A percentile compares a stretch with the other conserved stretches of the same genome.
Evolutionary conservation across 495 filamentous ascomycete genomes (phyloP).

Genomic region (Talaromyces thailandensis): DNA sequence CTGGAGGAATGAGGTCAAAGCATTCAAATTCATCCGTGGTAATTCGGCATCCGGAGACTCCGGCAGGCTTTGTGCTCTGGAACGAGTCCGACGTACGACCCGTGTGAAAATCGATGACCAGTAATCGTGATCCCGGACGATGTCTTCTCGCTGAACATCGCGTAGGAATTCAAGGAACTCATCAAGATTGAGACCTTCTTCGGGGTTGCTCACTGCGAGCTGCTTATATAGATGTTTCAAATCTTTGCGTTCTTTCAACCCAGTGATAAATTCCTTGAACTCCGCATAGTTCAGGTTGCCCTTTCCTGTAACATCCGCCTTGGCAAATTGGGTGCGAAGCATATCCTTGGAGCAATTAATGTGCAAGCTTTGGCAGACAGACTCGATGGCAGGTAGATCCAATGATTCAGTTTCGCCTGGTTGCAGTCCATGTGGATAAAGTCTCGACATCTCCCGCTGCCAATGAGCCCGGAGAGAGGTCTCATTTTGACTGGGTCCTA

Average conservation of each 20-base stretch:
- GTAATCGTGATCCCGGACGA: conserved; percentile 50
- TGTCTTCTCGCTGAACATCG: conserved; percentile 64
- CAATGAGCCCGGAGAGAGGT: conserved; percentile 73
- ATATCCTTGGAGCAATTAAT: conserved; percentile 75
- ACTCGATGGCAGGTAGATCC: conserved; percentile 65
- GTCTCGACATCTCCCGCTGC: conserved; percentile 72
- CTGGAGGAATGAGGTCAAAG: conserved; percentile 66
- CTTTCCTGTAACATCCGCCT: conserved; percentile 53
- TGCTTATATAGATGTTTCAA: conserved; percentile 59
- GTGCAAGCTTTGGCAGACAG: conserved; percentile 76
- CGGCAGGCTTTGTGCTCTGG: conserved; percentile 35
- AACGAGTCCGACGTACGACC: conserved; percentile 55
- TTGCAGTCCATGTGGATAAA: conserved; percentile 46
- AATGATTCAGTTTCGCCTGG: conserved; percentile 57
- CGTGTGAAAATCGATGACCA: conserved; percentile 72
- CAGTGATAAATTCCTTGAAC: conserved; percentile 71
- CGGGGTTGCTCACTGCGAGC: conserved; percentile 34
- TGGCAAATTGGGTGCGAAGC: conserved; percentile 64
- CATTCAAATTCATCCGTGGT: conserved; percentile 60
- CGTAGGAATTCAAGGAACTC: conserved; percentile 72
- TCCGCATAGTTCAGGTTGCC: conserved; percentile 63
- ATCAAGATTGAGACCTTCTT: conserved; percentile 53
- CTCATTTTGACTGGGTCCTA: conserved; percentile 64
- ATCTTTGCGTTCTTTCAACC: conserved; percentile 78
- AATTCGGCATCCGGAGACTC: conserved; percentile 25